Evolutionary conservation across 331 rosid genomes (phyloP).

Genomic region (Malus hybrid): DNA sequence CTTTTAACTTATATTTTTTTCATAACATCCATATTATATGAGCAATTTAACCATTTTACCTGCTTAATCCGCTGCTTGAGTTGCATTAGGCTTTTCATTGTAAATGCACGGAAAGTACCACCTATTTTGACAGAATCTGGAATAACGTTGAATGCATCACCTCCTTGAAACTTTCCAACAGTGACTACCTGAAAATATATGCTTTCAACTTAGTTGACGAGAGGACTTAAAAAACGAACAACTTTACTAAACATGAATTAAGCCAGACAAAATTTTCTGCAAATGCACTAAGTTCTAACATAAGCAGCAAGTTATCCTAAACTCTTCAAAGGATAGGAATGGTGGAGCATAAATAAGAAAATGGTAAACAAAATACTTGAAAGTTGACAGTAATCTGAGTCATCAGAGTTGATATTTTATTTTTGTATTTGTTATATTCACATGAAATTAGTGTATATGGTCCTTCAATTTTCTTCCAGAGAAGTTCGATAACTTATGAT

Average conservation of each 20-base stretch:
- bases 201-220: conserved; percentile 7
- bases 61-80: conserved; percentile 56
- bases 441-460: too few relatives aligned
- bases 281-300: not conserved
- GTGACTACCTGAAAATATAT: conserved; percentile 58
- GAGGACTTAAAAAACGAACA: not conserved
- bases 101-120: conserved; percentile 81
- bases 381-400: not conserved
- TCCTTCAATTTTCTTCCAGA: not conserved
- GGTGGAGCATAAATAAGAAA: not conserved
- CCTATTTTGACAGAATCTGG: conserved; percentile 84
- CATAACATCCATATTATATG: not conserved
- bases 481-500: not conserved
- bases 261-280: not conserved
- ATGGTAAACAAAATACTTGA: not conserved
- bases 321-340: not conserved
- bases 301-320: not conserved
- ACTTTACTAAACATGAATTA: not conserved
- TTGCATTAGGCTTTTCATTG: conserved; percentile 32
- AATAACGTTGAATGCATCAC: conserved; percentile 81
- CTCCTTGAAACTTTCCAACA: conserved; percentile 68
- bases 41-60: conserved; percentile 27
- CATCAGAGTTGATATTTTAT: too few relatives aligned
- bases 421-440: too few relatives aligned
- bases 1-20: not conserved